Conservation (phyloP, 164 flowering plant genomes). For the Vitis riparia region DNA sequence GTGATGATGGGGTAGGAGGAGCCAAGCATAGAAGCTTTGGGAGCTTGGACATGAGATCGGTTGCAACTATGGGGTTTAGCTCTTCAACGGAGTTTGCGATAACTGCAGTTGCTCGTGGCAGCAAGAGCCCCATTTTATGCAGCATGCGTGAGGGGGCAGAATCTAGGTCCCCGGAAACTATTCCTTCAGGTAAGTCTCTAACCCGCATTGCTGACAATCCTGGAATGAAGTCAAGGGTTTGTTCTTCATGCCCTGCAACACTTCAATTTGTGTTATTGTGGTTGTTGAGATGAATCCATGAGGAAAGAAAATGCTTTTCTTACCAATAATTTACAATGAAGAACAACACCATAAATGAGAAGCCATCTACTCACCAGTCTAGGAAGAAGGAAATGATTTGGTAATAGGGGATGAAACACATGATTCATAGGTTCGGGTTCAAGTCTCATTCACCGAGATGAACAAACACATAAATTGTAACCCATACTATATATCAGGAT, state of each 20-base stretch:
- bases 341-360: too few relatives aligned
- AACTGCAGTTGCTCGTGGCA: neutral
- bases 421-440: too few relatives aligned
- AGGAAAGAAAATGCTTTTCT: too few relatives aligned
- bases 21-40: neutral
- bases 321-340: too few relatives aligned
- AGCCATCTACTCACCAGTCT: too few relatives aligned
- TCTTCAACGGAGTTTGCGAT: neutral
- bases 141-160: neutral
- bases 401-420: too few relatives aligned
- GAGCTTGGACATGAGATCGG: constrained; percentile 1
- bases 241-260: constrained; percentile 5
- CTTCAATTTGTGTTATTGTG: neutral
- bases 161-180: constrained; percentile 9
- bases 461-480: too few relatives aligned
- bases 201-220: constrained; percentile 9
- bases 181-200: constrained; percentile 18
- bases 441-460: too few relatives aligned
- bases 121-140: neutral
- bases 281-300: too few relatives aligned
- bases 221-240: constrained; percentile 14
- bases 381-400: too few relatives aligned
- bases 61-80: neutral
- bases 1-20: neutral
- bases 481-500: too few relatives aligned